Conservation (phyloP, 1,284 basidiomycete species). For the Puccinia sorghi region DNA sequence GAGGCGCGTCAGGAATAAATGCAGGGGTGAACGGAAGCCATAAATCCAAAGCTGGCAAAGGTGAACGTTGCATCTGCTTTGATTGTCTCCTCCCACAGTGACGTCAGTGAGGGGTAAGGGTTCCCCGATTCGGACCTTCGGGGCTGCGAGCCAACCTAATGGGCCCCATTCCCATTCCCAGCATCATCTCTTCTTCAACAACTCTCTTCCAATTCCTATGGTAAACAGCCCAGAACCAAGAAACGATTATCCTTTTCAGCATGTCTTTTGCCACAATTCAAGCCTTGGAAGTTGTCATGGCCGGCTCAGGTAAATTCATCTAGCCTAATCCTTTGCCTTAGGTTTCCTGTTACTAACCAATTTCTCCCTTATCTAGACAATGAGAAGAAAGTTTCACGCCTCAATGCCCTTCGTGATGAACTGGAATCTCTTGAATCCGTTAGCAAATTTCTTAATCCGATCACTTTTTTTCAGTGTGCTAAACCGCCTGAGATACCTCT, state of each 20-base stretch:
- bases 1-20: too few relatives aligned
- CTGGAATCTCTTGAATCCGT: constrained; percentile 41
- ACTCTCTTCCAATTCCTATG: not conserved
- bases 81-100: too few relatives aligned
- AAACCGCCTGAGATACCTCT: not conserved
- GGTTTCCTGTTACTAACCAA: not conserved
- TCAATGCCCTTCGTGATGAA: constrained; percentile 35
- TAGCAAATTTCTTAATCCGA: not conserved
- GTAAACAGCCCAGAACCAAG: not conserved
- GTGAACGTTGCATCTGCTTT: too few relatives aligned
- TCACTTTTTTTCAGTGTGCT: not conserved
- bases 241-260: not conserved
- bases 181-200: not conserved
- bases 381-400: constrained; percentile 37
- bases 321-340: not conserved
- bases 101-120: too few relatives aligned
- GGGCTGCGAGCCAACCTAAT: too few relatives aligned
- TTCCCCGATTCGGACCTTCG: too few relatives aligned
- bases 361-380: constrained; percentile 24
- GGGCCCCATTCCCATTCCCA: not conserved
- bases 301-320: constrained; percentile 8
- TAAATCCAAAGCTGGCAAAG: too few relatives aligned
- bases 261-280: constrained; percentile 20
- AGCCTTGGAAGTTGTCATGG: constrained; percentile 16
- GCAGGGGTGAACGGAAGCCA: too few relatives aligned